Conservation (phyloP, 2,329 filamentous ascomycete genomes). For the Stachybotrys chartarum region DNA sequence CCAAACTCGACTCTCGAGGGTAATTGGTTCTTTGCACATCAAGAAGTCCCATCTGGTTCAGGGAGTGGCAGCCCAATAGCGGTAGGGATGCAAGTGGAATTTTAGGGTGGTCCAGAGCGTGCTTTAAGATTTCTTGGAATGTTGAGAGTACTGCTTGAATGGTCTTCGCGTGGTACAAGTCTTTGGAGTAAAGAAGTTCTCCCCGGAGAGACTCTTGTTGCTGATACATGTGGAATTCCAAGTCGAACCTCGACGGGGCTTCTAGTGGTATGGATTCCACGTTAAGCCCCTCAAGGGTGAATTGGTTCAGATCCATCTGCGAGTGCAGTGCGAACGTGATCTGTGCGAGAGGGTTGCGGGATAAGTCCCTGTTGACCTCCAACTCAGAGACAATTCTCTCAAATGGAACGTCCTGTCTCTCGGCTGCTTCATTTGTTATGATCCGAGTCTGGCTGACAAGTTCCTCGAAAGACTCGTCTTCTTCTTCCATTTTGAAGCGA, state of each 20-base stretch:
- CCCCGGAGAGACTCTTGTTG: constrained; percentile 1
- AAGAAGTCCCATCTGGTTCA: constrained; percentile 2
- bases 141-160: constrained; percentile 5
- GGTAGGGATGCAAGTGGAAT: not conserved
- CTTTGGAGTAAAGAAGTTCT: constrained; percentile 4
- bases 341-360: constrained; percentile 9
- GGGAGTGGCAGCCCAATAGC: not conserved
- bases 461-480: constrained; percentile 8
- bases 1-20: constrained; percentile 5
- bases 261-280: not conserved
- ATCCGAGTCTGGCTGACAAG: constrained; percentile 10
- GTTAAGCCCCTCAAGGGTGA: constrained; percentile 7
- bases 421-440: constrained; percentile 5
- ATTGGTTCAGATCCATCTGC: constrained; percentile 1
- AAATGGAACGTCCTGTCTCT: constrained; percentile 16
- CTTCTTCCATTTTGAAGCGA: constrained; percentile 5
- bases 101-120: not conserved
- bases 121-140: constrained; percentile 5
- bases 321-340: constrained; percentile 11
- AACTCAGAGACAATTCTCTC: constrained; percentile 10
- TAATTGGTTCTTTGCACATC: constrained; percentile 1
- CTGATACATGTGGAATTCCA: constrained; percentile 8
- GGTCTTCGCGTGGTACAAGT: constrained; percentile 7
- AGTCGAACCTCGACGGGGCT: constrained; percentile 5
- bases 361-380: constrained; percentile 4